Conservation (phyloP, 2,329 filamentous ascomycete species). For the Aspergillus ustus region DNA sequence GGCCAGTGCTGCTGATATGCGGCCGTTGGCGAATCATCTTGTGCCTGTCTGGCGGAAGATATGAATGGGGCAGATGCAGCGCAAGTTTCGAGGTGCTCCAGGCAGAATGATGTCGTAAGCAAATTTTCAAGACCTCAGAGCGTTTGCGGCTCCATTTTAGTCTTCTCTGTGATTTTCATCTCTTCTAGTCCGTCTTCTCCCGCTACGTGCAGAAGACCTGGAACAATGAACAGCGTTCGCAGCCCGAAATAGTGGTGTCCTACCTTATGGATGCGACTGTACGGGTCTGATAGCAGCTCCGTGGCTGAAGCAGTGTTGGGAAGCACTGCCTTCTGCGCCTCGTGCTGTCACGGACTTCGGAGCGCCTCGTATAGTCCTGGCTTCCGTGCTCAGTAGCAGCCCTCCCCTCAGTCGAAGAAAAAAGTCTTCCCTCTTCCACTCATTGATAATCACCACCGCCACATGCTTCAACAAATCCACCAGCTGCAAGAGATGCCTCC, state of each 20-base stretch:
- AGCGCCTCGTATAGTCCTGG: neutral
- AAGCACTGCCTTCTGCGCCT: slow-evolving; percentile 9
- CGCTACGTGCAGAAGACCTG: slow-evolving; percentile 3
- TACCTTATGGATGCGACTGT: slow-evolving; percentile 6
- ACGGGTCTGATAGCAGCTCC: slow-evolving; percentile 13
- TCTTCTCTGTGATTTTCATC: neutral
- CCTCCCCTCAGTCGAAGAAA: neutral
- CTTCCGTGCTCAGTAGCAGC: neutral
- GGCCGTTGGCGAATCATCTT: slow-evolving; percentile 13
- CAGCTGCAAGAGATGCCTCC: neutral
- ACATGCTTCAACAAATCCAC: neutral
- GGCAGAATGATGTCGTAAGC: no score
- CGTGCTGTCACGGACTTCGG: neutral
- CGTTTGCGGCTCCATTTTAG: slow-evolving; percentile 9
- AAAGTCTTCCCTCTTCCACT: neutral
- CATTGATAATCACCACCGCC: neutral
- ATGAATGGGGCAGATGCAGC: slow-evolving; percentile 14
- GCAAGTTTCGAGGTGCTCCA: slow-evolving; percentile 3
- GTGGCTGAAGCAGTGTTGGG: neutral
- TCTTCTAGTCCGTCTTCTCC: neutral
- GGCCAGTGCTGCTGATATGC: slow-evolving; percentile 1
- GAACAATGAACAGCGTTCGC: slow-evolving; percentile 13
- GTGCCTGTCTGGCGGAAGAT: slow-evolving; percentile 3
- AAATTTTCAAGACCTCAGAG: no score
- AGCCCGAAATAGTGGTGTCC: slow-evolving; percentile 11